A percentile compares a stretch with the other conserved stretches of the same genome.
Evolutionary conservation across 2,329 filamentous ascomycete genomes (phyloP).

Genomic region (Neofusicoccum ribis): DNA sequence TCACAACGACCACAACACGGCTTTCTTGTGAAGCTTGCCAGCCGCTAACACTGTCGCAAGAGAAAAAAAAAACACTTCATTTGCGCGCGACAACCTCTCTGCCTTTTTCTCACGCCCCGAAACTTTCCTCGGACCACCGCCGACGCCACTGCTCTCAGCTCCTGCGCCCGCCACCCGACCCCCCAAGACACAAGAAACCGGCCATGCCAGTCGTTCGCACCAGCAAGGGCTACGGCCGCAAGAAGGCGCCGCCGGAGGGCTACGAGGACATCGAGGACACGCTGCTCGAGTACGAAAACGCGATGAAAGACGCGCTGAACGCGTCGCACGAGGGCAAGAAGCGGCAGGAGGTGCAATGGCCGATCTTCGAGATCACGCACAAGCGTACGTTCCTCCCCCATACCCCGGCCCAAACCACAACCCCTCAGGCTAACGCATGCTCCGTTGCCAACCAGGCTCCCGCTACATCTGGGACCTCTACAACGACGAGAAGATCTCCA

Average conservation of each 20-base stretch:
- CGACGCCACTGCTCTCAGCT: neutral
- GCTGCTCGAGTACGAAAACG: conserved; percentile 80
- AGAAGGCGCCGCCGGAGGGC: conserved; percentile 80
- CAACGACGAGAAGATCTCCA: conserved; percentile 93
- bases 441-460: conserved; percentile 47
- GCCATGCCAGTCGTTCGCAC: conserved; percentile 76
- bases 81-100: neutral
- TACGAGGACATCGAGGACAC: conserved; percentile 88
- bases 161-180: neutral
- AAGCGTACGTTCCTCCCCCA: conserved; percentile 63
- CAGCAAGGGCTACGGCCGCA: conserved; percentile 59
- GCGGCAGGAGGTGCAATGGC: conserved; percentile 93
- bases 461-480: conserved; percentile 97
- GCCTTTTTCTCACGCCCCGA: neutral
- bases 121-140: neutral
- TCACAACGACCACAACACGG: neutral
- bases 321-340: conserved; percentile 74
- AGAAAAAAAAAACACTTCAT: neutral
- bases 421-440: neutral
- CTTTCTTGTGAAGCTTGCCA: neutral
- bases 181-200: neutral
- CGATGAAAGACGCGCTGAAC: conserved; percentile 95
- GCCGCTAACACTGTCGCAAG: conserved; percentile 16
- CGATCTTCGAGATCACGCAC: conserved; percentile 95
- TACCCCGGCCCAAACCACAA: neutral